Evolutionary conservation across 192 early-diverging fungal genomes (phyloP).

Genomic region (Kickxella alabastrina): DNA sequence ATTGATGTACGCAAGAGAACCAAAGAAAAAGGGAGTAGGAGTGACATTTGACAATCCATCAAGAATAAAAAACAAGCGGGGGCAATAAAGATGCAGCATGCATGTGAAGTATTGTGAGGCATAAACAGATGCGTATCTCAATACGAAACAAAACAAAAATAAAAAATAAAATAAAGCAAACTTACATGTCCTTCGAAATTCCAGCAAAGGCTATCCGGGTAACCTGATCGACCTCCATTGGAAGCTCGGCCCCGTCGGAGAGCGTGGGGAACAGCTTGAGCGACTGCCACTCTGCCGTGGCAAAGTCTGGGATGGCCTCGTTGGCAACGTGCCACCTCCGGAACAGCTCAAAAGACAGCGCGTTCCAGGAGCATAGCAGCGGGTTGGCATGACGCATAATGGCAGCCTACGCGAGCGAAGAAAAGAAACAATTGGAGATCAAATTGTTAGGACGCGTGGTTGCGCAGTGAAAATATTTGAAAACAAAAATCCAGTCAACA

Average conservation of each 20-base stretch:
- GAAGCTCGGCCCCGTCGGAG: background rate
- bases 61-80: background rate
- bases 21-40: too few species aligned
- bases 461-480: background rate
- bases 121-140: too few species aligned
- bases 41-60: background rate
- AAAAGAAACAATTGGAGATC: conserved; percentile 10
- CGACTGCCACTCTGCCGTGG: conserved; percentile 32
- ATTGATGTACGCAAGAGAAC: too few species aligned
- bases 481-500: background rate
- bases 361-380: conserved; percentile 38
- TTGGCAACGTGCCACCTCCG: conserved; percentile 33
- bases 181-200: conserved; percentile 48
- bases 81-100: too few species aligned
- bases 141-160: background rate
- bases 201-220: conserved; percentile 6
- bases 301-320: conserved; percentile 38
- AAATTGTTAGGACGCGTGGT: background rate
- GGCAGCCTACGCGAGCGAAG: conserved; percentile 14
- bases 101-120: too few species aligned
- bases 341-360: conserved; percentile 39
- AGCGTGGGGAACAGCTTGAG: conserved; percentile 27
- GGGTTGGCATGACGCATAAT: conserved; percentile 37
- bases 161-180: conserved; percentile 1
- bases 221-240: conserved; percentile 7